Evolutionary conservation across 2,329 filamentous ascomycete species (phyloP).

Genomic region (Colletotrichum phormii): DNA sequence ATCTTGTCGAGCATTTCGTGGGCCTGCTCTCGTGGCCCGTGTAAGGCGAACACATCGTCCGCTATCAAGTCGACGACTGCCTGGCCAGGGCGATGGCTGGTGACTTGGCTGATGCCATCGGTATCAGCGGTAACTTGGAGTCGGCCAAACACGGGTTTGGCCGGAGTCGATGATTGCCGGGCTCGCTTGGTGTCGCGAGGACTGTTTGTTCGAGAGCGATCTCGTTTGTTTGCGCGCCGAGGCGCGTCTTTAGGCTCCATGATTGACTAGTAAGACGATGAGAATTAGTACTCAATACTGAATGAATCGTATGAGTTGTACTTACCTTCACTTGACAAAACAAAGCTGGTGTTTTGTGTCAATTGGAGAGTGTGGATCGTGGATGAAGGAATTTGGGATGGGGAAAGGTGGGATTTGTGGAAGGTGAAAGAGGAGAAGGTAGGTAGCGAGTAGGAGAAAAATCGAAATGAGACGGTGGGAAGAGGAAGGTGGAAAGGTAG

Average conservation of each 20-base stretch:
- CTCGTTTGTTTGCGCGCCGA: background rate
- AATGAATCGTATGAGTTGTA: background rate
- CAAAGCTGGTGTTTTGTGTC: too few relatives aligned
- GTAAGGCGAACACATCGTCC: background rate
- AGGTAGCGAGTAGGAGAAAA: too few relatives aligned
- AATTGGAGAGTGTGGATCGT: too few relatives aligned
- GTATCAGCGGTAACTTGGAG: background rate
- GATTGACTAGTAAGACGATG: background rate
- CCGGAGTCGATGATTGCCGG: background rate
- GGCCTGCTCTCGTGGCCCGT: background rate
- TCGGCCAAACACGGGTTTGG: background rate
- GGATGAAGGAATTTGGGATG: too few relatives aligned
- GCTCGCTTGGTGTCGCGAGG: too few relatives aligned
- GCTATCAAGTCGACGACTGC: background rate
- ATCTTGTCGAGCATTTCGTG: background rate
- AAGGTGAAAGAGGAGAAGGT: too few relatives aligned
- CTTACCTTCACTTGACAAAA: background rate
- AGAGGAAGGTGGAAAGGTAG: too few relatives aligned
- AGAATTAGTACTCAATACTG: background rate
- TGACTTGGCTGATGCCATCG: background rate
- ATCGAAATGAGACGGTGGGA: too few relatives aligned
- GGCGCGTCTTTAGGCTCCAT: background rate
- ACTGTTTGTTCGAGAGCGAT: background rate
- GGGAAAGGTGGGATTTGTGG: too few relatives aligned
- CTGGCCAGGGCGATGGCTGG: background rate